Evolutionary conservation across 176 grass and related monocot species (phyloP).

Genomic region (Avena atlantica): DNA sequence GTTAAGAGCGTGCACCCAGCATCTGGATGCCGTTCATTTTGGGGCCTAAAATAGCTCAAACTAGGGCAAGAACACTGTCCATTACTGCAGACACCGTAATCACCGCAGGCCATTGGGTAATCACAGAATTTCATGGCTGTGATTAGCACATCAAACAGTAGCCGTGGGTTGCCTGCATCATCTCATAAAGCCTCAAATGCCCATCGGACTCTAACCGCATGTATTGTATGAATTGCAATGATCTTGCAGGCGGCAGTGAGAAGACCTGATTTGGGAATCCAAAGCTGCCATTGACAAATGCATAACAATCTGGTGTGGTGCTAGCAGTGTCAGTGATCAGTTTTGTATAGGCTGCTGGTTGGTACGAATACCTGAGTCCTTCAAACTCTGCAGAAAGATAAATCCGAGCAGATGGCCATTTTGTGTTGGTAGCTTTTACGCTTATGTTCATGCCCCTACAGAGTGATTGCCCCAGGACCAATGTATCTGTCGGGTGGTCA

Average conservation of each 20-base stretch:
- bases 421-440: neutral
- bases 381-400: conserved; percentile 26
- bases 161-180: neutral
- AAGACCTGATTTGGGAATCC: conserved; percentile 19
- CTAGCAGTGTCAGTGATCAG: neutral
- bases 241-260: neutral
- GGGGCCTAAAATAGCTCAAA: conserved; percentile 32
- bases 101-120: conserved; percentile 47
- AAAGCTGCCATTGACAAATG: conserved; percentile 45
- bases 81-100: conserved; percentile 44
- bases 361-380: neutral
- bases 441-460: conserved; percentile 6
- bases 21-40: conserved; percentile 32
- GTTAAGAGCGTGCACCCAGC: conserved; percentile 41
- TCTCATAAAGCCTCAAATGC: conserved; percentile 40
- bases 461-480: conserved; percentile 51
- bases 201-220: conserved; percentile 47
- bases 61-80: conserved; percentile 39
- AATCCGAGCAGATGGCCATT: conserved; percentile 19
- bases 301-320: conserved; percentile 20
- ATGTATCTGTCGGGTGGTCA: conserved; percentile 53
- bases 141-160: conserved; percentile 8
- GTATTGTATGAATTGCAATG: conserved; percentile 29
- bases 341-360: conserved; percentile 6
- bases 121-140: conserved; percentile 21